Base-by-base conservation (phyloP, 257 asterid species). In the Apocynum venetum region DNA sequence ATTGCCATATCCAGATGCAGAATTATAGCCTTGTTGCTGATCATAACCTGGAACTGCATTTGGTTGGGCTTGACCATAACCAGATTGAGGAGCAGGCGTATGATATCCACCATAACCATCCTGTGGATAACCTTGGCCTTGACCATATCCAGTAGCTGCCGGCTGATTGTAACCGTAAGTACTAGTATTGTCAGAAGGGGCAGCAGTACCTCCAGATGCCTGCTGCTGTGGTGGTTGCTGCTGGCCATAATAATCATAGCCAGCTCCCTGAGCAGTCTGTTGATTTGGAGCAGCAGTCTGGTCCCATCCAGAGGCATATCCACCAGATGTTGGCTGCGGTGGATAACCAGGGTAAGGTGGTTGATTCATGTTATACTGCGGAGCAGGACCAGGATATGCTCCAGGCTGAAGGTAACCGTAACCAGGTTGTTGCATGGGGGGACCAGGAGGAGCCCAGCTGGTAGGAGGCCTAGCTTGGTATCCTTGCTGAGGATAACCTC, bases 401-500 rank as follows among this genome's bases (percentile, higher is more conserved):
- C 93, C 93, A 19, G 96, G 88, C 72, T 89, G 98, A 64, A 61
- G 78, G 74, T 94, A 94, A 64, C 98, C 98, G 36, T 90, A 95
- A 55, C 94, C 93, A 47, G 97, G 84, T 82, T 91, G 98, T 82
- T 89, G 97, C 84, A 78, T 81, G 8, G 93, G 90, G 46, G 89
- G 89, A 53, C 90, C 96, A 46, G 89, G 85, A 69, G 88, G 97
- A 25, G 83, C 87, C 98, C 97, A 92, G 90, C 82, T 88, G 43
- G 88, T 75, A 2, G 92, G 94, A 68, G 97, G 97, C 17, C 92
- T 90, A 70, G 90, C 86, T 87, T 92, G 98, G 76, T 95, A 95
- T 47, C 95, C 97, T 85, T 90, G 97, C 88, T 89, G 98, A 73
- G 88, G 72, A 88, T 92, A 92, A 49, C 94, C 96, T 75, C 96